Percentiles rank a stretch among this genome's conserved stretches.
Conservation (phyloP, 2,329 filamentous ascomycete species). For the Bipolaris cookei region DNA sequence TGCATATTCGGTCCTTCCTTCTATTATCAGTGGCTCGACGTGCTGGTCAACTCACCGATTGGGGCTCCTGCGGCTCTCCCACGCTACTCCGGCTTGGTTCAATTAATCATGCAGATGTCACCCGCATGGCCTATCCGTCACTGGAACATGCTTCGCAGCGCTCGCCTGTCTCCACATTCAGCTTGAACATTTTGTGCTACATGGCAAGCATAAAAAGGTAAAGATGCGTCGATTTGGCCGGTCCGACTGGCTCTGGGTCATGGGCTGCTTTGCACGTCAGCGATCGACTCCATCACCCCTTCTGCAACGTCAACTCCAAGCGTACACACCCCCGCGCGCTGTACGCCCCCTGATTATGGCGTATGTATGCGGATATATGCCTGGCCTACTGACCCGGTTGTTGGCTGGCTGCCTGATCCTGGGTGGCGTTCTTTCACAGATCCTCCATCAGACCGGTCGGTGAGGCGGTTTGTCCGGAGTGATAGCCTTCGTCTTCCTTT, state of each 20-base stretch:
- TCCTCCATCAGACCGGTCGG: constrained; percentile 31
- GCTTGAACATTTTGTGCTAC: constrained; percentile 35
- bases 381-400: constrained; percentile 34
- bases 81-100: constrained; percentile 32
- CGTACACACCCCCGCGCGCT: constrained; percentile 40
- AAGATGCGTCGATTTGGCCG: constrained; percentile 33
- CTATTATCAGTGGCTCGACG: constrained; percentile 12
- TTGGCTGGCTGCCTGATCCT: constrained; percentile 28
- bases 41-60: constrained; percentile 23
- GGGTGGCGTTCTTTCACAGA: constrained; percentile 24
- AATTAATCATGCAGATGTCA: constrained; percentile 49
- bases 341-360: constrained; percentile 32
- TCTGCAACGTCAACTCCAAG: constrained; percentile 43
- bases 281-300: constrained; percentile 35
- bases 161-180: constrained; percentile 31
- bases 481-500: constrained; percentile 10
- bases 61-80: constrained; percentile 29
- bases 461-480: constrained; percentile 17
- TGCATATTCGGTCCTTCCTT: constrained; percentile 7
- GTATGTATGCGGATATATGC: constrained; percentile 35
- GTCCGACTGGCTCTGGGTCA: constrained; percentile 26
- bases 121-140: constrained; percentile 45
- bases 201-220: constrained; percentile 43
- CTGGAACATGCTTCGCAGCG: constrained; percentile 41
- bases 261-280: constrained; percentile 29